Base-by-base conservation (phyloP, 257 asterid genomes). In the Thymus mandschuricus region DNA sequence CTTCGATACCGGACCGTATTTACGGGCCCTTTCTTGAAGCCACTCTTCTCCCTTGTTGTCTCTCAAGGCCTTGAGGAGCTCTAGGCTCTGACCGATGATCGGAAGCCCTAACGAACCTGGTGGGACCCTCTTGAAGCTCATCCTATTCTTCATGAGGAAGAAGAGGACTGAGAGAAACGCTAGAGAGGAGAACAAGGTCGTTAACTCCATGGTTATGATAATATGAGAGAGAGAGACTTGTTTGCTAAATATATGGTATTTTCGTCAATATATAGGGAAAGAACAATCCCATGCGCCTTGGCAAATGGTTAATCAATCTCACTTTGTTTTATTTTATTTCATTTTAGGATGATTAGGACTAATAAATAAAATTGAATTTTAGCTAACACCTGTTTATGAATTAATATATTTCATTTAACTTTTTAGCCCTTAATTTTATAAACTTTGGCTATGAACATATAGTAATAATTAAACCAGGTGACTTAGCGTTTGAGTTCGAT, bases 1-100 rank as follows among this genome's bases (percentile, higher is more conserved):
- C 71, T 72, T 72, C 0, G 65, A 72, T n/a, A 72, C 41, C n/a
- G 76, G 76, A 35, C 70, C 76, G 46, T 63, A 41, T 63, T 30
- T 72, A 5, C 28, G 71, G 71, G 65, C 64, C 4, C 76, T 40
- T 41, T 41, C 49, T 30, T 43, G 70, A 5, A 72, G 40, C 73
- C 74, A 69, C 45, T 56, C 74, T 3, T 69, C 74, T 0, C 57
- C 57, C 13, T 1, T 43, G 34, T 44, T 30, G 11, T 12, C 65
- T n/a, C 46, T 56, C 74, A 69, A 41, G 21, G 74, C 57, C 35
- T 56, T 56, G 3, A 43, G 29, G 29, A 69, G 55, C 64, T 57
- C 45, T 1, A 69, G 66, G 66, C 11, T 69, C 30, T 69, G 74
- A 31, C 74, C 74, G 40, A 69, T 69, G 1, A 69, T 12, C 9